Conservation (phyloP, 2,329 filamentous ascomycete genomes). For the Arthrocladium fulminans region DNA sequence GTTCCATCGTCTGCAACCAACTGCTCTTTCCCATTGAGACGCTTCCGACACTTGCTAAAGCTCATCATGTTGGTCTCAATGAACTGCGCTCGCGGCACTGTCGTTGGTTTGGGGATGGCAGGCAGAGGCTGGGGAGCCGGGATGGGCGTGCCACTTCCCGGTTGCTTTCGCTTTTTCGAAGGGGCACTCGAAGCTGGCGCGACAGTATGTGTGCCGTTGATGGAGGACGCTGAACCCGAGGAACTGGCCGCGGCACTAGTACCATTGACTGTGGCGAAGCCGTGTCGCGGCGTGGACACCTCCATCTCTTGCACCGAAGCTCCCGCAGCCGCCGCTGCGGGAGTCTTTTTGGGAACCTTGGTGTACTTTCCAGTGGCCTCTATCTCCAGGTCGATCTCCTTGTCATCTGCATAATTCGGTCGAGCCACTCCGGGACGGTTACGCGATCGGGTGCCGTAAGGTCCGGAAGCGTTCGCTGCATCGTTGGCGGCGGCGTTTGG, state of each 20-base stretch:
- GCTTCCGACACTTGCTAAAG: conserved; percentile 64
- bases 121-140: conserved; percentile 29
- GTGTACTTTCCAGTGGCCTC: conserved; percentile 42
- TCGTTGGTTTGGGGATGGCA: conserved; percentile 25
- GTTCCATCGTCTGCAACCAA: conserved; percentile 88
- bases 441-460: conserved; percentile 88
- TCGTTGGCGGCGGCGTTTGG: conserved; percentile 30
- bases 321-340: conserved; percentile 26
- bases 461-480: conserved; percentile 48
- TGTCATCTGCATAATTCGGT: conserved; percentile 91
- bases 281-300: conserved; percentile 5
- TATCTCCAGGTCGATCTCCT: conserved; percentile 82
- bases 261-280: conserved; percentile 14
- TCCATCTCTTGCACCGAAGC: conserved; percentile 31
- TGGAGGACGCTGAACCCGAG: not conserved
- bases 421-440: conserved; percentile 73
- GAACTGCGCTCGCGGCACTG: conserved; percentile 23
- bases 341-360: conserved; percentile 25
- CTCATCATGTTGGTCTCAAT: conserved; percentile 76
- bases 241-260: not conserved
- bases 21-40: conserved; percentile 60
- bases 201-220: conserved; percentile 27
- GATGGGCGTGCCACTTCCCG: conserved; percentile 33
- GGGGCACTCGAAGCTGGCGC: conserved; percentile 26
- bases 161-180: conserved; percentile 80